Base-by-base conservation (phyloP, 73 alveolate genomes). In the Paraurostyla sp. region DNA sequence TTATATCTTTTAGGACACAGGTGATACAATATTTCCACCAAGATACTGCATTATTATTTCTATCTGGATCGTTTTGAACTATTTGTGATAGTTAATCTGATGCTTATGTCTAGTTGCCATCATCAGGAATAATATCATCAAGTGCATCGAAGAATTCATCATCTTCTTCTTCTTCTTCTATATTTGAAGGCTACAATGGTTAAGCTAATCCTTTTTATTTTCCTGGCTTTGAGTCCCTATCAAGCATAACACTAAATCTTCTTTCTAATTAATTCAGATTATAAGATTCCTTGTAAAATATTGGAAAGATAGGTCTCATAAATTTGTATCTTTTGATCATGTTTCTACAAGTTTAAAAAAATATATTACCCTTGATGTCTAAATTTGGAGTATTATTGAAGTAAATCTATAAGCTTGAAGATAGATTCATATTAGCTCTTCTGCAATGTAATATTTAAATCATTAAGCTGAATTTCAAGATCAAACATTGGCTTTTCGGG, bases 11-110 rank as follows among this genome's bases (percentile, higher is more conserved):
- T 38, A 49, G 23, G 35, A 83, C 86, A 11, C 71, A 16, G 0
- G 22, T 50, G 29, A 69, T 71, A 30, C 90, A 89, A 45, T 58
- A 90, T 83, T 71, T 49, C 95, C 95, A 90, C 95, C 95, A 90
- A 0, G 41, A 83, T 0, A 48, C 84, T 41, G 91, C 94, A 49
- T 89, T 89, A 32, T 80, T 78, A 50, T 76, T 76, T 57, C 27
- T 46, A 22, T n/a, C n/a, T n/a, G n/a, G n/a, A n/a, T n/a, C n/a
- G n/a, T n/a, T n/a, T n/a, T n/a, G n/a, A n/a, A n/a, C 18, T 45
- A 45, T 11, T 45, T 45, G 11, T 45, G 57, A 45, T 13, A 13
- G 22, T 18, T 45, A 45, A 45, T 13, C 18, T 45, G 11, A 18
- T 13, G 11, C 11, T 45, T 45, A 45, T 13, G 11, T 45, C 18